Conservation (phyloP, 805 yeast species). For the Starmerella geochares region DNA sequence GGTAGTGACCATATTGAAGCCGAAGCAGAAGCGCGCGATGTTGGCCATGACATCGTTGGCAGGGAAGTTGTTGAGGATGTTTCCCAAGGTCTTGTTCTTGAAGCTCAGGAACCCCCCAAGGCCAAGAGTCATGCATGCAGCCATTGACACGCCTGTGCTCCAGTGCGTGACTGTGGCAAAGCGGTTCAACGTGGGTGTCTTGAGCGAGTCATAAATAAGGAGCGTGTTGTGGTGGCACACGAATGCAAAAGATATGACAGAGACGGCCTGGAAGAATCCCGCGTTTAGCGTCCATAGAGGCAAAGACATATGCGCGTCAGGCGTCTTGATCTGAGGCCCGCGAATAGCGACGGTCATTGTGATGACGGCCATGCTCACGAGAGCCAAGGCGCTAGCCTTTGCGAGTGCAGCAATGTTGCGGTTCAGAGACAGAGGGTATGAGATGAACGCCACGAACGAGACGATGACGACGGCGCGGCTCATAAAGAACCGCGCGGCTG, state of each 20-base stretch:
- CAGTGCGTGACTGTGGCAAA: constrained; percentile 73
- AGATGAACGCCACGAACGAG: constrained; percentile 57
- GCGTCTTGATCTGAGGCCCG: constrained; percentile 48
- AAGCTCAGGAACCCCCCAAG: constrained; percentile 67
- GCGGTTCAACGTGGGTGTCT: constrained; percentile 61
- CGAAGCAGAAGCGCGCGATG: constrained; percentile 82
- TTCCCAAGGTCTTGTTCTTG: constrained; percentile 72
- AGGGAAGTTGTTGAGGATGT: constrained; percentile 77
- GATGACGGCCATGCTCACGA: constrained; percentile 72
- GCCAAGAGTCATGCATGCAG: constrained; percentile 70
- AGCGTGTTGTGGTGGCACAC: constrained; percentile 94
- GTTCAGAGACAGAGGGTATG: constrained; percentile 73
- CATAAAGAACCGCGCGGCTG: constrained; percentile 45
- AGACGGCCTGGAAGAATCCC: constrained; percentile 74
- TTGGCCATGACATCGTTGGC: constrained; percentile 64
- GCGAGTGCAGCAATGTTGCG: constrained; percentile 75
- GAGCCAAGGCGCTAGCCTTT: constrained; percentile 75
- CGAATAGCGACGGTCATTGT: constrained; percentile 60
- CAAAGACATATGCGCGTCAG: constrained; percentile 32
- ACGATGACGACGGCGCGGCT: constrained; percentile 62
- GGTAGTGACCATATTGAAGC: constrained; percentile 85
- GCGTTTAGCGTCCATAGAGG: constrained; percentile 41
- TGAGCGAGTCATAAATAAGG: constrained; percentile 75
- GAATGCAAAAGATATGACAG: constrained; percentile 89
- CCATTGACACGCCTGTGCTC: constrained; percentile 70